Percentiles rank a stretch among this genome's conserved stretches.
Evolutionary conservation across 164 flowering plant genomes (phyloP).

Genomic region (Santalum album): DNA sequence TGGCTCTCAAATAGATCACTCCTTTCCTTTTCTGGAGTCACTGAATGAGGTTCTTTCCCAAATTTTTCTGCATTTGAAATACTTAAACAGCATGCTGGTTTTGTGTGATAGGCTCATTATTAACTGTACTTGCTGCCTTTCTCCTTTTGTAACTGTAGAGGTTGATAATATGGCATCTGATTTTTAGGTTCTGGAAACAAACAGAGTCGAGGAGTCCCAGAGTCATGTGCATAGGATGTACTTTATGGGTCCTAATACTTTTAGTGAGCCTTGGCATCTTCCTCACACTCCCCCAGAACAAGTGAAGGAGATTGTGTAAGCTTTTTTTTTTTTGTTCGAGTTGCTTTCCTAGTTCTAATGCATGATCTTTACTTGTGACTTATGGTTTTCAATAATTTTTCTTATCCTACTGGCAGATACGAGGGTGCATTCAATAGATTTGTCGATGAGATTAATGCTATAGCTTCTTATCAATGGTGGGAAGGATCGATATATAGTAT

Average conservation of each 20-base stretch:
- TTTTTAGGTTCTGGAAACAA: constrained; percentile 83
- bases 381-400: background rate
- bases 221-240: constrained; percentile 91
- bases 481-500: constrained; percentile 76
- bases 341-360: background rate
- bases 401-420: constrained; percentile 31
- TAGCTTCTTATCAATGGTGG: constrained; percentile 97
- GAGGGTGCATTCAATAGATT: constrained; percentile 93
- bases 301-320: constrained; percentile 87
- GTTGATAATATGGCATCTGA: constrained; percentile 1
- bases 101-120: too few relatives aligned
- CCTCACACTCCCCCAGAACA: constrained; percentile 85
- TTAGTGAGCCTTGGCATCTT: constrained; percentile 93
- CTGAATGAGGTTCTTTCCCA: constrained; percentile 64
- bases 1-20: constrained; percentile 72
- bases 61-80: too few relatives aligned
- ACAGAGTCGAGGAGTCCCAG: constrained; percentile 79
- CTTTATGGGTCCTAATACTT: constrained; percentile 87
- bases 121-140: too few relatives aligned
- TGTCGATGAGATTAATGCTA: constrained; percentile 81
- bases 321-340: constrained; percentile 1
- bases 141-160: background rate
- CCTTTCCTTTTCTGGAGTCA: constrained; percentile 91
- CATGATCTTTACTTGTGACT: background rate
- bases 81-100: too few relatives aligned